phyloP scores from a whole-genome alignment of 2,329 filamentous ascomycete genomes.

The Colletotrichum cereale region DNA sequence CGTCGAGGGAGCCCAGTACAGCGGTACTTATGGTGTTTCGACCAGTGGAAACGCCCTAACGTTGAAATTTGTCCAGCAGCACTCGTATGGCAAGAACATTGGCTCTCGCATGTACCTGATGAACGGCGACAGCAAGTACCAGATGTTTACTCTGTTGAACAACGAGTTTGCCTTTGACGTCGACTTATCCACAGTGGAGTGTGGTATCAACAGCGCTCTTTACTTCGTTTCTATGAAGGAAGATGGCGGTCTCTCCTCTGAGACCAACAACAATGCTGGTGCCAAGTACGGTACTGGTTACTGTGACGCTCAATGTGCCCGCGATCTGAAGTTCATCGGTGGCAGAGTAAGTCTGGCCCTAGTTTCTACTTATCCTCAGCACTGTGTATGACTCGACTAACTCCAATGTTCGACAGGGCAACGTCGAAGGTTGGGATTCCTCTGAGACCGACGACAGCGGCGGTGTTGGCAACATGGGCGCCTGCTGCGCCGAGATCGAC shows the following conservation, averaged over 20 bases:
- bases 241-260: constrained; percentile 62
- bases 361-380: neutral
- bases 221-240: constrained; percentile 59
- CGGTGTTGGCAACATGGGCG: constrained; percentile 43
- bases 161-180: constrained; percentile 75
- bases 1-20: constrained; percentile 58
- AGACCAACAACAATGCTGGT: constrained; percentile 57
- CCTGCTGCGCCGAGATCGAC: constrained; percentile 46
- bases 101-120: constrained; percentile 67
- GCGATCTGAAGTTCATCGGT: constrained; percentile 63
- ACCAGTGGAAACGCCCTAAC: constrained; percentile 58
- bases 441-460: constrained; percentile 42
- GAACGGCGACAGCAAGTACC: constrained; percentile 64
- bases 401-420: constrained; percentile 29
- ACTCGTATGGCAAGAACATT: constrained; percentile 51
- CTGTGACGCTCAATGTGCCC: constrained; percentile 62
- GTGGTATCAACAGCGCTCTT: constrained; percentile 73
- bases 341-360: constrained; percentile 47
- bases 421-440: constrained; percentile 44
- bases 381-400: neutral
- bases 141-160: constrained; percentile 68
- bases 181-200: constrained; percentile 70
- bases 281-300: constrained; percentile 69
- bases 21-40: constrained; percentile 58
- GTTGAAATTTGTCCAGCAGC: constrained; percentile 63